A percentile compares a stretch with the other conserved stretches of the same genome.
Conservation (phyloP, 1,284 basidiomycete genomes). For the Neonothopanus nambi region DNA sequence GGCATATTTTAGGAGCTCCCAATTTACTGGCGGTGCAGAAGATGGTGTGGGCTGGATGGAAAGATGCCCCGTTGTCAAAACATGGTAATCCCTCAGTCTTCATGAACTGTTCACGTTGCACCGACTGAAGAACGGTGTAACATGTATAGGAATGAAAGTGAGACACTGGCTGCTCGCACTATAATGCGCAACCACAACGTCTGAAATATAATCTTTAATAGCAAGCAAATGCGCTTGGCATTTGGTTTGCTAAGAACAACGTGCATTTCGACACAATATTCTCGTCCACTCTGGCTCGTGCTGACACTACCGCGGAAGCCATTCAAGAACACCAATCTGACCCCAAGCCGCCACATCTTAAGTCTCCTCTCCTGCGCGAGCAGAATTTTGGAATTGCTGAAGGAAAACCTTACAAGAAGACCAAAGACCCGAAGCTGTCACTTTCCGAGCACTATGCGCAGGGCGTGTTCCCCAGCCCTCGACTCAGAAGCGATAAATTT, state of each 20-base stretch:
- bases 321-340: constrained; percentile 51
- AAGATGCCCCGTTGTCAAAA: constrained; percentile 79
- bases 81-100: constrained; percentile 58
- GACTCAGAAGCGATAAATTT: constrained; percentile 55
- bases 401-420: constrained; percentile 51
- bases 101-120: background rate
- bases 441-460: constrained; percentile 52
- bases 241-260: constrained; percentile 54
- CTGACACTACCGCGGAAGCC: constrained; percentile 68
- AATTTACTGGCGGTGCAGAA: constrained; percentile 33
- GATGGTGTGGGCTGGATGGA: constrained; percentile 80
- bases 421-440: constrained; percentile 34
- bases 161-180: constrained; percentile 23
- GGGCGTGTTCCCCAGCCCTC: constrained; percentile 52
- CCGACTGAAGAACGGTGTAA: constrained; percentile 1
- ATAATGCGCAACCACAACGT: background rate
- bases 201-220: constrained; percentile 34
- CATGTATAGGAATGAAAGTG: constrained; percentile 62
- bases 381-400: constrained; percentile 77
- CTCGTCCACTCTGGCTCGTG: constrained; percentile 80
- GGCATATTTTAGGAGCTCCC: background rate
- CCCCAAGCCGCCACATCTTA: constrained; percentile 55
- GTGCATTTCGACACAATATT: constrained; percentile 69
- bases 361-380: constrained; percentile 58
- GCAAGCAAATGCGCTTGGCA: constrained; percentile 83